Conservation (phyloP, 2,329 filamentous ascomycete species). For the Apiospora rasikravindrae region DNA sequence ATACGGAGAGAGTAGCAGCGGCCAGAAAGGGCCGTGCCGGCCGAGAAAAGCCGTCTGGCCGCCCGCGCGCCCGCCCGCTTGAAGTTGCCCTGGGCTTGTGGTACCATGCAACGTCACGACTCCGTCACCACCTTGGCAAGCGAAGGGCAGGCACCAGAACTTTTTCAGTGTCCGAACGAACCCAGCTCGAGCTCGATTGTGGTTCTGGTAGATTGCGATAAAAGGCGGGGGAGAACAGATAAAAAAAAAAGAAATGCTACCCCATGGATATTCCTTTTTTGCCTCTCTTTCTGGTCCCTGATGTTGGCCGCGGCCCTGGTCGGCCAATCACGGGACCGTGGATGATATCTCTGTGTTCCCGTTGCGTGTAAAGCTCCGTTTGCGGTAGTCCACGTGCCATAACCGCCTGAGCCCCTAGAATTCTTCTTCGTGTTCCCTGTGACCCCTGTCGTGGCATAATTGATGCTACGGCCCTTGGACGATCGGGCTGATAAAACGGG, state of each 20-base stretch:
- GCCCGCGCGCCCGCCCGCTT: neutral
- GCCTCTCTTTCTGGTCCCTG: neutral
- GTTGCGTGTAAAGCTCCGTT: neutral
- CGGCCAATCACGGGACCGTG: neutral
- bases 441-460: neutral
- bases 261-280: neutral
- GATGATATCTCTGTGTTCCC: neutral
- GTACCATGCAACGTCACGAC: constrained; percentile 13
- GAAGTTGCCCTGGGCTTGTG: neutral
- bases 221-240: neutral
- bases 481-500: neutral
- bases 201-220: neutral
- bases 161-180: too few species aligned
- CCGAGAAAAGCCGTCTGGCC: constrained; percentile 7
- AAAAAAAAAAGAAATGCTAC: neutral
- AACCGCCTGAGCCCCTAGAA: neutral
- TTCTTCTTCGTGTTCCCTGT: neutral
- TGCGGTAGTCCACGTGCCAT: neutral
- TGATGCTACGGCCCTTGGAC: neutral
- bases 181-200: neutral
- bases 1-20: neutral
- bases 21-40: constrained; percentile 1
- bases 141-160: neutral
- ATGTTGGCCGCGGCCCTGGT: neutral
- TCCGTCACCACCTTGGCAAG: neutral